These are phyloP conservation scores for Sechiopsis laciniata DNA, from an alignment of 306 rosid species.

Conservation along the genomic window DNA sequence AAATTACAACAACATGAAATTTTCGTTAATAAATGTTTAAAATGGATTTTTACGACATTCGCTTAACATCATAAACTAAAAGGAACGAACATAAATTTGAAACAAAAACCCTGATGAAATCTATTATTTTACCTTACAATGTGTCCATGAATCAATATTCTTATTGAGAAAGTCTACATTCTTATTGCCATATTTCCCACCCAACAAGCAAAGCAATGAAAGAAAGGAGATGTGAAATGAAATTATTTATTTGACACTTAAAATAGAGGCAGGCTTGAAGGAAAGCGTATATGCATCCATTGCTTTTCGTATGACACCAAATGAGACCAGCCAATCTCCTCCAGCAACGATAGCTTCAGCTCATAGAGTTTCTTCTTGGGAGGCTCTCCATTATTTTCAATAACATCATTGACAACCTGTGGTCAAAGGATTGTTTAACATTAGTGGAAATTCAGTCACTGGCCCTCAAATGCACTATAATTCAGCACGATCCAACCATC, in stretches of 20 bases:
- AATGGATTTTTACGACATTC: not conserved
- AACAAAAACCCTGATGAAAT: not conserved
- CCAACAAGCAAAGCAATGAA: not conserved
- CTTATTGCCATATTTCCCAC: not conserved
- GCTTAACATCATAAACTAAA: not conserved
- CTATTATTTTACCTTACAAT: not conserved
- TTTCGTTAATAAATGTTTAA: not conserved
- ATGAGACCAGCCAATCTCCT: slow-evolving; percentile 80
- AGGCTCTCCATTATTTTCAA: slow-evolving; percentile 62
- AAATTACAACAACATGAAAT: too few species aligned
- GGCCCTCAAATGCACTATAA: too few species aligned
- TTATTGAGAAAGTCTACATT: not conserved
- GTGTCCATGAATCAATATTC: not conserved
- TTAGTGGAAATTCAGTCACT: not conserved
- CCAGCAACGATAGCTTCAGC: slow-evolving; percentile 65
- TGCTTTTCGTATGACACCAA: slow-evolving; percentile 60
- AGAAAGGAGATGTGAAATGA: not conserved
- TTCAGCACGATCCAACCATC: too few species aligned
- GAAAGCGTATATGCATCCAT: slow-evolving; percentile 92
- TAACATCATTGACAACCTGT: slow-evolving; percentile 62
- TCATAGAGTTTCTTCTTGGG: slow-evolving; percentile 82
- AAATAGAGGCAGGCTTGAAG: slow-evolving; percentile 66
- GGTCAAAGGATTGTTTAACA: slow-evolving; percentile 4
- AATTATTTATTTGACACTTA: slow-evolving; percentile 16
- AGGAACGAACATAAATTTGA: not conserved